Evolutionary conservation across 1,139 yeast genomes (phyloP).

Genomic region (Diutina scorzettiae): DNA sequence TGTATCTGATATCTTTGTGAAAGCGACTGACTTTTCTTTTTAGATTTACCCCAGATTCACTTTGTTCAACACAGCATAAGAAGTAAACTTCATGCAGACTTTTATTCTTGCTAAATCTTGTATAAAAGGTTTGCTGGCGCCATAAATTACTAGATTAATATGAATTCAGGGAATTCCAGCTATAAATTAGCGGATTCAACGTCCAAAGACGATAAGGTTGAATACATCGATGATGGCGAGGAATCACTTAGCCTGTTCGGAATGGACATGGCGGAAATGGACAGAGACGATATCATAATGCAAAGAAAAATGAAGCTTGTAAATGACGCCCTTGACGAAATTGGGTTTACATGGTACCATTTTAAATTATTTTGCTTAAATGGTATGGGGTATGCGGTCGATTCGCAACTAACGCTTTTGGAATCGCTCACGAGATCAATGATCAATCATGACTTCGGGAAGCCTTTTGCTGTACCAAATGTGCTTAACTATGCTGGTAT

Average conservation of each 20-base stretch:
- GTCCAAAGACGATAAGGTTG: too few relatives aligned
- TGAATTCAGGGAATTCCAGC: too few relatives aligned
- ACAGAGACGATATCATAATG: conserved; percentile 1
- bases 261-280: conserved; percentile 1
- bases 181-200: too few relatives aligned
- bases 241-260: neutral
- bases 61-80: too few relatives aligned
- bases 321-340: conserved; percentile 38
- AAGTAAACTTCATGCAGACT: too few relatives aligned
- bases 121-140: too few relatives aligned
- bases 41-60: too few relatives aligned
- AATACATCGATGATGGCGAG: neutral
- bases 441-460: conserved; percentile 31
- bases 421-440: conserved; percentile 31
- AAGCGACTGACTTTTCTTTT: too few relatives aligned
- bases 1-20: too few relatives aligned
- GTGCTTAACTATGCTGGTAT: conserved; percentile 25
- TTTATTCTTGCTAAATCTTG: too few relatives aligned
- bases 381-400: conserved; percentile 54
- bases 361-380: conserved; percentile 31
- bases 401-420: conserved; percentile 40
- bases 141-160: too few relatives aligned
- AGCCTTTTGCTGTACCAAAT: conserved; percentile 20
- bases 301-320: conserved; percentile 17
- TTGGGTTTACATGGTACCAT: conserved; percentile 40